These are phyloP conservation scores for Setaria italica DNA, from an alignment of 202 grass and related monocot genomes.

Conservation along the genomic window DNA sequence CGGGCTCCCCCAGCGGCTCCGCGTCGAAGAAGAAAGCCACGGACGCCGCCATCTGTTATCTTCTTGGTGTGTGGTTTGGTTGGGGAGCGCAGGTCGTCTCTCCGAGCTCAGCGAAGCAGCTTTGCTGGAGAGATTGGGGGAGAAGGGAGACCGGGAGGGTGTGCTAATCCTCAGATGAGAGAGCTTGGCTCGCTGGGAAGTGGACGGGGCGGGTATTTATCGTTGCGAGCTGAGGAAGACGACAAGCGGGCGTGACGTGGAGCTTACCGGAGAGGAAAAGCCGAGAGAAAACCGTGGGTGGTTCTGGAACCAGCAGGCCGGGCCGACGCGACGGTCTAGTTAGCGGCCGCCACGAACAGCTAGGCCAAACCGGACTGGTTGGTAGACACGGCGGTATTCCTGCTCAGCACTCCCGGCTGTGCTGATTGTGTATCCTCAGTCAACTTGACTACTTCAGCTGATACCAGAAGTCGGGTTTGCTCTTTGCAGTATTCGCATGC, in stretches of 20 bases:
- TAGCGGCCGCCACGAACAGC: background rate
- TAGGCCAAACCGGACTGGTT: background rate
- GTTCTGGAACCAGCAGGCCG: conserved; percentile 40
- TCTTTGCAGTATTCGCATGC: no score
- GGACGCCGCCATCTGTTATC: conserved; percentile 37
- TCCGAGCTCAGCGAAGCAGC: background rate
- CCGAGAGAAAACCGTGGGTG: conserved; percentile 4
- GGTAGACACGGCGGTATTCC: background rate
- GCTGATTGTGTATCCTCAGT: background rate
- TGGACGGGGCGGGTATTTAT: conserved; percentile 13
- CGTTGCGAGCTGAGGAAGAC: background rate
- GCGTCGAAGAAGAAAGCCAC: conserved; percentile 67
- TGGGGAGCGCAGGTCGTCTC: background rate
- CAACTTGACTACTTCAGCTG: background rate
- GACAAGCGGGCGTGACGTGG: conserved; percentile 34
- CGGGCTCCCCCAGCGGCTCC: conserved; percentile 45
- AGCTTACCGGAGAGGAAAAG: conserved; percentile 29
- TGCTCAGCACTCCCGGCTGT: background rate
- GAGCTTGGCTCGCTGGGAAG: background rate
- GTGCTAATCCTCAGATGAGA: background rate
- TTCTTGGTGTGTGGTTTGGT: background rate
- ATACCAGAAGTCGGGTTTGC: no score
- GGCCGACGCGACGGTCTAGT: background rate
- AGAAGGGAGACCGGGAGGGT: no score
- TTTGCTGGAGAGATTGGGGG: background rate